Evolutionary conservation across 805 yeast genomes (phyloP).

Genomic region (Wickerhamiella parazyma): DNA sequence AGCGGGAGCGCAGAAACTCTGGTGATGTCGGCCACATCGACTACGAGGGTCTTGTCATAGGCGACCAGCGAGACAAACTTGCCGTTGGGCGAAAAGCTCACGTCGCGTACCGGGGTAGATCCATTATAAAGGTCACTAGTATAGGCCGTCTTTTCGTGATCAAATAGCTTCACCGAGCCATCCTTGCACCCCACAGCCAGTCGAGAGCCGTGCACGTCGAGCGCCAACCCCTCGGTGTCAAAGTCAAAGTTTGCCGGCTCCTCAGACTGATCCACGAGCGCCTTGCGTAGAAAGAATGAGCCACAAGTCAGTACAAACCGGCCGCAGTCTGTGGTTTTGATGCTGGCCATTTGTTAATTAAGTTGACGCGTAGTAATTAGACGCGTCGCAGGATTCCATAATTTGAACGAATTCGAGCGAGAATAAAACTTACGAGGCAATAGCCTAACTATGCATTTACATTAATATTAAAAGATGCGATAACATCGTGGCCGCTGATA

Average conservation of each 20-base stretch:
- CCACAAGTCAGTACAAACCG: slow-evolving; percentile 1
- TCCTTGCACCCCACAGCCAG: slow-evolving; percentile 34
- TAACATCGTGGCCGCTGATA: slow-evolving; percentile 32
- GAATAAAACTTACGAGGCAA: not conserved
- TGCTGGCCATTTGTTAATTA: not conserved
- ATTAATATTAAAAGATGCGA: slow-evolving; percentile 13
- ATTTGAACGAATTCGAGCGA: too few relatives aligned
- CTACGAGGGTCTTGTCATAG: slow-evolving; percentile 24
- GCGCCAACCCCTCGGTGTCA: not conserved
- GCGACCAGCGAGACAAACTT: slow-evolving; percentile 26
- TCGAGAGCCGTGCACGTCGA: slow-evolving; percentile 4
- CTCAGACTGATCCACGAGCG: not conserved
- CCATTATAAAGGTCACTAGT: slow-evolving; percentile 19
- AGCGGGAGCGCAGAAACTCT: slow-evolving; percentile 31
- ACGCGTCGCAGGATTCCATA: not conserved
- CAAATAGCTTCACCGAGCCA: slow-evolving; percentile 27
- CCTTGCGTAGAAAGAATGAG: not conserved
- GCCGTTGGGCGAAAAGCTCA: slow-evolving; percentile 26
- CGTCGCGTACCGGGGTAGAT: slow-evolving; percentile 25
- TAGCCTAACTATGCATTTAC: not conserved
- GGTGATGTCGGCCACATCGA: slow-evolving; percentile 25
- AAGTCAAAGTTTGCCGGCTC: slow-evolving; percentile 1
- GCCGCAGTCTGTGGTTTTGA: not conserved
- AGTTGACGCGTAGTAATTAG: not conserved
- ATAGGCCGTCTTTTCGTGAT: slow-evolving; percentile 16